Evolutionary conservation across 1,284 basidiomycete species (phyloP), one percentile per base, ranked within the genome.

Genomic region (Puccinia horiana): DNA sequence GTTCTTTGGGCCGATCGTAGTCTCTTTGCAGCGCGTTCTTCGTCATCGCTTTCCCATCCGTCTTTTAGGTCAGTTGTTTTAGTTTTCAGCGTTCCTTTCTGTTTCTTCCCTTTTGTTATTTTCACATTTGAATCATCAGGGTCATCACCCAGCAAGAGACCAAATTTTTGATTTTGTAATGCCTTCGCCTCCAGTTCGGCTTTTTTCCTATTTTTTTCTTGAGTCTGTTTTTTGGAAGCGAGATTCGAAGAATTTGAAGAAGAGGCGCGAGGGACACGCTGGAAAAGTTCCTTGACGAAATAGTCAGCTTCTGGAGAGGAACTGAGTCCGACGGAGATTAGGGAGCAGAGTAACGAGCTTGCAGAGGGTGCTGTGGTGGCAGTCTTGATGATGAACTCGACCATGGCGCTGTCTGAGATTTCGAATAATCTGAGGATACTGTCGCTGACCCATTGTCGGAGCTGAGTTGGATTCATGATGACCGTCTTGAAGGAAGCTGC

Each of bases 21-120:
- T 69, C 72, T 82, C 23, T 54, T 75, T 4, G 73, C 58, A 52
- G 72, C 54, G 11, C 72, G 72, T 74, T 74, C 72, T 42, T 81
- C 70, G 29, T 81, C 79, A 85, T 42, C 85, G 83, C 83, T 86
- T 85, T 81, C 84, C 83, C 78, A 77, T 73, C 72, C 74, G 23
- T 44, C 69, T 44, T 82, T 80, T 91, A 26, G 8, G 49, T 67
- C 44, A 18, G 49, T 56, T 23, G 69, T 35, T 40, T 81, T 81
- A 0, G 90, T 90, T 82, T 91, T 90, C 85, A 89, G 91, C 77
- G 90, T 89, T 23, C 90, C 87, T 56, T 88, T 88, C 69, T 90
- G 90, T 47, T 73, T 81, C 29, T 73, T 75, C 35, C 54, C 54
- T 42, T 65, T 75, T 56, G 65, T 81, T 6, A 74, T 75, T 20